These are phyloP conservation scores for Rutstroemia sp. DNA, from an alignment of 2,329 filamentous ascomycete genomes.

Conservation along the genomic window DNA sequence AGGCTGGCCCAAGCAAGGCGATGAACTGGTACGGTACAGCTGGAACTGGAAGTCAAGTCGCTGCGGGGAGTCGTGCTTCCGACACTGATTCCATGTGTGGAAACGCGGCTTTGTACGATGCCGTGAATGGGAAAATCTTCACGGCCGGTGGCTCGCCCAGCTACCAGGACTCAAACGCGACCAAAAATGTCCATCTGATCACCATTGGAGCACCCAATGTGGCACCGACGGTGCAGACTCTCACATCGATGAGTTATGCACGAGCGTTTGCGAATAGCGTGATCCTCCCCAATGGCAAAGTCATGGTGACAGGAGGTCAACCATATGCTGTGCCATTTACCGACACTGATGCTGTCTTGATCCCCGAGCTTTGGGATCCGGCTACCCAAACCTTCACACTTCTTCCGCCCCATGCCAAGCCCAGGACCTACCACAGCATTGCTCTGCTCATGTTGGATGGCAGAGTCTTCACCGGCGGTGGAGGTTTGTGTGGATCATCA, in stretches of 20 bases:
- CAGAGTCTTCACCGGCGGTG: conserved; percentile 43
- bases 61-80: conserved; percentile 37
- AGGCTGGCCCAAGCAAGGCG: conserved; percentile 28
- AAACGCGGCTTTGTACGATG: conserved; percentile 50
- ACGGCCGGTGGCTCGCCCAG: conserved; percentile 41
- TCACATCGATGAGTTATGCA: conserved; percentile 32
- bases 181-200: conserved; percentile 40
- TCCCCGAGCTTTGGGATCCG: conserved; percentile 41
- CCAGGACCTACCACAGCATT: conserved; percentile 43
- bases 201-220: conserved; percentile 34
- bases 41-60: conserved; percentile 34
- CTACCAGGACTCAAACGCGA: conserved; percentile 38
- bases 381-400: conserved; percentile 33
- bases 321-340: conserved; percentile 36
- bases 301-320: conserved; percentile 43
- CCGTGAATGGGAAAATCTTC: conserved; percentile 45
- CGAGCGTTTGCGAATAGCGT: conserved; percentile 41
- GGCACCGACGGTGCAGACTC: conserved; percentile 25
- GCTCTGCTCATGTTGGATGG: conserved; percentile 43
- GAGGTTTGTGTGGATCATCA: conserved; percentile 42
- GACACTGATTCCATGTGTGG: conserved; percentile 48
- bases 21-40: conserved; percentile 51
- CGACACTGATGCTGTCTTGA: conserved; percentile 35
- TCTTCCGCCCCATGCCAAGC: conserved; percentile 33
- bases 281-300: conserved; percentile 40